Conservation (phyloP, 148 eudicot species). For the Amaranthus cruentus region DNA sequence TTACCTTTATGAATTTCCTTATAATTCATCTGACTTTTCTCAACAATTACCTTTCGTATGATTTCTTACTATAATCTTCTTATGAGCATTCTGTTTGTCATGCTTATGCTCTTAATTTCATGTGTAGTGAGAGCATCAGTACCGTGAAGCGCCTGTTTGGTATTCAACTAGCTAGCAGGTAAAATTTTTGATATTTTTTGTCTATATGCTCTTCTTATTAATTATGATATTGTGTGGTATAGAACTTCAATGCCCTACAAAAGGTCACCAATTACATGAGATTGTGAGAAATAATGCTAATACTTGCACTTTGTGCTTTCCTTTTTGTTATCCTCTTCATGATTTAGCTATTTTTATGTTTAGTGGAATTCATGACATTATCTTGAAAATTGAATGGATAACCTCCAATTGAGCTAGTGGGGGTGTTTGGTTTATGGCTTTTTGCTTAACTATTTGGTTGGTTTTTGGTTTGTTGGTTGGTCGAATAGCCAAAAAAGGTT, state of each 20-base stretch:
- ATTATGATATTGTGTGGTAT: background rate
- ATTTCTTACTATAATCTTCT: background rate
- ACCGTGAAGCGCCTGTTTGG: conserved; percentile 84
- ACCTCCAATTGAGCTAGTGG: background rate
- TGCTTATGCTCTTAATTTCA: conserved; percentile 12
- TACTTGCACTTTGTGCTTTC: background rate
- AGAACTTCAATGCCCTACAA: background rate
- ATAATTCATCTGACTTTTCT: background rate
- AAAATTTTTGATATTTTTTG: conserved; percentile 6
- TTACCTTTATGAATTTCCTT: background rate
- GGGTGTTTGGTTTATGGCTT: background rate
- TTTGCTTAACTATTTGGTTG: no score
- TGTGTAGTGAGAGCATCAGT: conserved; percentile 64
- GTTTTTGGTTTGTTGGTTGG: no score
- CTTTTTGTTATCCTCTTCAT: background rate
- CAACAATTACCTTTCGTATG: background rate
- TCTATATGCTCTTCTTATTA: background rate
- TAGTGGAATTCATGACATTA: background rate
- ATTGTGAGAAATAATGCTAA: background rate
- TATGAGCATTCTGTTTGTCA: background rate
- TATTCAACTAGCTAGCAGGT: conserved; percentile 90
- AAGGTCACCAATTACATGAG: background rate
- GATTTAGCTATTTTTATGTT: background rate
- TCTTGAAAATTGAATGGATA: background rate
- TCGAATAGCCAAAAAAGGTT: no score